Base-by-base conservation (phyloP, 192 early-diverging fungal species). In the Chytriomyces hyalinus region DNA sequence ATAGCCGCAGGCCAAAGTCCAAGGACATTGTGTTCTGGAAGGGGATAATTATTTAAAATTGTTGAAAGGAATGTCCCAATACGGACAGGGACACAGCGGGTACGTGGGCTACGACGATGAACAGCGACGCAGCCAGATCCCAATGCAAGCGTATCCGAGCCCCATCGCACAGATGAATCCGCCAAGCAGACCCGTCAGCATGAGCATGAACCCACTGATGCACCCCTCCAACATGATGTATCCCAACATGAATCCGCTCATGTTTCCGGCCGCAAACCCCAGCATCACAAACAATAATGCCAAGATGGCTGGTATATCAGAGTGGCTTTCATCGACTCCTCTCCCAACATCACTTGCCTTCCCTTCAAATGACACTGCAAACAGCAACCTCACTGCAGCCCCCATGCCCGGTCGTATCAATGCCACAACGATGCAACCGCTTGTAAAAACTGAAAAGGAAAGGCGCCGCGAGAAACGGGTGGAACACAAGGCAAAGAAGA, bases 1-100 rank as follows among this genome's bases (percentile, higher is more conserved):
- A 74, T 5, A 74, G 72, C 22, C 61, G 57, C 44, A 13, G 28
- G 8, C 72, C 72, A 74, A 74, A 74, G 65, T 67, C 65, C 20
- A 10, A 67, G 3, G 66, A 46, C 15, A 13, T 28, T 43, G 15
- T 24, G 11, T 67, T 67, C 44, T 5, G 63, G 28, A 28, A 65
- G 63, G 51, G 10, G 51, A 57, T 0, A 10, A 57, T 0, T n/a
- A n/a, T n/a, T n/a, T n/a, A 65, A 15, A 28, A 11, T 24, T 65
- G 20, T 3, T 17, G 11, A 9, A 28, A 15, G 11, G 5, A 28
- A 15, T 65, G 15, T 65, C 20, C 17, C 15, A 28, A 65, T 4
- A 65, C 17, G 36, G 36, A 36, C 36, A 36, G 36, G 36, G 36
- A 57, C 20, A 57, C 20, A 13, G 20, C 13, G 53, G 53, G 1